Evolutionary conservation across 225 moss, liverwort and hornwort genomes (phyloP), one percentile per base, ranked within the genome.

Genomic region (Pseudoscleropodium purum): DNA sequence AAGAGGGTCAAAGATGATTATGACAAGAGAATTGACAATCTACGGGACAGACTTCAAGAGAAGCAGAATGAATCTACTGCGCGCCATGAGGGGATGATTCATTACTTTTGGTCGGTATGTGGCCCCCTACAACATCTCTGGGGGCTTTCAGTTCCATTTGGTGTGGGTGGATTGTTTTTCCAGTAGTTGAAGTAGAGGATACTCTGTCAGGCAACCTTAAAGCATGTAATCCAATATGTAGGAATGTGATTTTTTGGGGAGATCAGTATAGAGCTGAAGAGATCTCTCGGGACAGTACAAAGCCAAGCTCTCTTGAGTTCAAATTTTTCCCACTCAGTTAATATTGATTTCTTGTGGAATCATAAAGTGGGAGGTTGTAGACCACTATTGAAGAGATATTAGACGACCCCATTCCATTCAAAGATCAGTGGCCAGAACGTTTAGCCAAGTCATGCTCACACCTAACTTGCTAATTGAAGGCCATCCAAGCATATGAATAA

Each of bases 21-120:
- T n/a, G 90, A 90, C 83, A 79, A 62, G 64, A 90, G 45, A 79
- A 90, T 83, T 39, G 90, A 90, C 73, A 59, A 87, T 45, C 94
- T 96, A 92, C 94, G 95, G 64, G 91, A 91, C 19, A 82, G 83
- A 18, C 90, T 99, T 36, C 87, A 94, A 64, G 90, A 91, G 75
- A 97, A 95, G 87, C 93, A 96, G 75, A 83, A 36, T 45, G 96
- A 96, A 92, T 91, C 96, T 68, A 85, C 84, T 86, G 95, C 96
- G n/a, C 93, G 94, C 57, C 93, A 97, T 72, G 95, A 97, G 84
- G 88, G 88, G 27, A 91, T 96, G 73, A 91, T 95, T 51, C 70
- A 92, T 18, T 94, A 94, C 87, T 87, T 97, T 77, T 96, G 94
- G 92, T 91, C 95, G 96, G 95, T 96, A 39, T 87, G 88, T 84